These are phyloP conservation scores for Leccinum variicolor DNA, from an alignment of 768 basidiomycete species.

Conservation along the genomic window DNA sequence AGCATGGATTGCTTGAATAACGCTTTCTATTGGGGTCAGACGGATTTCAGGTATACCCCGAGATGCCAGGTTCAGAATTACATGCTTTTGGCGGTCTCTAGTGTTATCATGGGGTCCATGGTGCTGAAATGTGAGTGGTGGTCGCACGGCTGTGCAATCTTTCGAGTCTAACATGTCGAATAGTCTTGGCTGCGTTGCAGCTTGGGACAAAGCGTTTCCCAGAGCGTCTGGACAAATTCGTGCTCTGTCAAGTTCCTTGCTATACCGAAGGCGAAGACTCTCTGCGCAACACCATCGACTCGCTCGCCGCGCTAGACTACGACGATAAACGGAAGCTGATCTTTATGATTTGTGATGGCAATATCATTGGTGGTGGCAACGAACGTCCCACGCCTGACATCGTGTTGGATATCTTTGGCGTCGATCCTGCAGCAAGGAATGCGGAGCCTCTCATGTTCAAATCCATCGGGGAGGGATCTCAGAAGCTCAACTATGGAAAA, in stretches of 20 bases:
- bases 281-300: constrained; percentile 65
- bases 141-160: neutral
- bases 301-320: constrained; percentile 59
- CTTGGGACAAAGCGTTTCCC: constrained; percentile 57
- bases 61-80: constrained; percentile 62
- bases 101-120: constrained; percentile 56
- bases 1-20: constrained; percentile 55
- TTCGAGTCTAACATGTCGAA: constrained; percentile 7
- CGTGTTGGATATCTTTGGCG: constrained; percentile 63
- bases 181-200: constrained; percentile 66
- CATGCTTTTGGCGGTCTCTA: constrained; percentile 52
- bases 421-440: constrained; percentile 59
- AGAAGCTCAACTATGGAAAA: constrained; percentile 68
- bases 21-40: constrained; percentile 53
- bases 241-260: constrained; percentile 66
- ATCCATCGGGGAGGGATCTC: constrained; percentile 64
- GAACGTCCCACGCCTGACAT: constrained; percentile 65
- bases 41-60: constrained; percentile 56
- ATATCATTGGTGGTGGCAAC: constrained; percentile 69
- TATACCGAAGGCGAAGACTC: constrained; percentile 74
- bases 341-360: constrained; percentile 66
- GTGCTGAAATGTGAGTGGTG: constrained; percentile 51
- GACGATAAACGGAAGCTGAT: constrained; percentile 71
- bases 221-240: constrained; percentile 67
- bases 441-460: constrained; percentile 67